Evolutionary conservation across 352 stramenopile genomes (phyloP), one percentile per base, ranked within the genome.

Genomic region (Phytophthora ohioensis): DNA sequence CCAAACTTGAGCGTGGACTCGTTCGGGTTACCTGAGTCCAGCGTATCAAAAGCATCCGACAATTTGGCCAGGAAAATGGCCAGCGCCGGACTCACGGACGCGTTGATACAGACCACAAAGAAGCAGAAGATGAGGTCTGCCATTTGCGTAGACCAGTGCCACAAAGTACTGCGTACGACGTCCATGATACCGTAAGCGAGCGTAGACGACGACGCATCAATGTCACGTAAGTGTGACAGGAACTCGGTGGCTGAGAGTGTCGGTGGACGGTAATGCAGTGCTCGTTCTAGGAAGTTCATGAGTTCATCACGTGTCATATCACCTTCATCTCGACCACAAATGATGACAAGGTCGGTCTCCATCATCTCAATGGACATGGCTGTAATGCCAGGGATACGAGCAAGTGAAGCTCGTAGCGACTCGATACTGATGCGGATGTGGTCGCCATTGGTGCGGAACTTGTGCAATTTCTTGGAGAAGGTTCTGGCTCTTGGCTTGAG

Each of bases 401-500:
- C 81, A 1, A 96, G 70, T 38, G 90, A 95, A 11, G 85, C 80
- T 8, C 88, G 82, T 11, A 96, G 71, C 51, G 87, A 95, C 69
- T 92, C 86, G 66, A 96, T 96, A 34, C 85, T 94, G 43, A 96
- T 86, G 57, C 86, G 87, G 60, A 96, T 92, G 64, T 93, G 84
- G 77, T 96, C 89, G 38, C 85, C 86, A 46, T 95, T 93, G 17
- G 88, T 81, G 48, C 87, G 84, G 68, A 94, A 94, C 64, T 94
- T 94, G 84, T 96, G 89, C 46, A 96, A 66, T 41, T 96, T 96
- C 73, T 95, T 96, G 52, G 86, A 94, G 60, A 96, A 96, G 1
- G 78, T 93, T 13, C 90, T 75, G 12, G 90, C 87, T 36, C 87
- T 79, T 3, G 90, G 89, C 80, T 96, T 95, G 68, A 96, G 79